These are phyloP conservation scores for Nitzschia sp. DNA, from an alignment of 108 stramenopile genomes.

Conservation along the genomic window DNA sequence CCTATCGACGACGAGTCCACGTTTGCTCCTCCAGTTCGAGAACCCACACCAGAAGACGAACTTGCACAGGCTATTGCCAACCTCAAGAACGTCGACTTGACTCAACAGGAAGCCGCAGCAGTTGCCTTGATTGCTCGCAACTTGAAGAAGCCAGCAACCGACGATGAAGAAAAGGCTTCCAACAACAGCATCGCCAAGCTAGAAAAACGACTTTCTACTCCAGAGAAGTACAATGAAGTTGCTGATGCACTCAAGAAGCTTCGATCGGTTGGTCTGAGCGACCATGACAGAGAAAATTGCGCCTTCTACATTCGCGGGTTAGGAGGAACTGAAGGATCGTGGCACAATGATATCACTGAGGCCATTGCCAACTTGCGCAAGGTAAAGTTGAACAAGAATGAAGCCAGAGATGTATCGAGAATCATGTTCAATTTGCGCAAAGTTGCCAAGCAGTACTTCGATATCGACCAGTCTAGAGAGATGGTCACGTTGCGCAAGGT, in stretches of 20 bases:
- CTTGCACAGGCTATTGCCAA: no score
- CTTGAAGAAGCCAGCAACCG: background rate
- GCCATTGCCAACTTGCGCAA: conserved; percentile 11
- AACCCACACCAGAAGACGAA: no score
- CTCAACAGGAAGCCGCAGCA: conserved; percentile 1
- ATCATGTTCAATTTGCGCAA: conserved; percentile 24
- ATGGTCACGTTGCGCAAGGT: conserved; percentile 14
- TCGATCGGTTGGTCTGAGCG: conserved; percentile 3
- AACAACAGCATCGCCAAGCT: conserved; percentile 7
- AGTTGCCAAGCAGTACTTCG: background rate
- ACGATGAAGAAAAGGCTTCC: conserved; percentile 9
- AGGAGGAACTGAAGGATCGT: background rate
- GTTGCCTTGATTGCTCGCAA: conserved; percentile 5
- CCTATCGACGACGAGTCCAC: no score
- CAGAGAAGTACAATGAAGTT: background rate
- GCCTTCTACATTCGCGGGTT: conserved; percentile 1
- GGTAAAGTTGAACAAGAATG: conserved; percentile 3
- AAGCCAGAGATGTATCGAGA: conserved; percentile 16
- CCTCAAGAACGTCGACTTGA: conserved; percentile 1
- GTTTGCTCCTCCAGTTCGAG: no score
- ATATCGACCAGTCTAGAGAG: conserved; percentile 5
- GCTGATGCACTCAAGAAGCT: background rate
- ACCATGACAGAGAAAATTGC: conserved; percentile 3
- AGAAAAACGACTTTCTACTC: background rate
- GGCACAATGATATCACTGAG: conserved; percentile 11